Evolutionary conservation across 306 rosid species (phyloP).

Genomic region (Cercis canadensis): DNA sequence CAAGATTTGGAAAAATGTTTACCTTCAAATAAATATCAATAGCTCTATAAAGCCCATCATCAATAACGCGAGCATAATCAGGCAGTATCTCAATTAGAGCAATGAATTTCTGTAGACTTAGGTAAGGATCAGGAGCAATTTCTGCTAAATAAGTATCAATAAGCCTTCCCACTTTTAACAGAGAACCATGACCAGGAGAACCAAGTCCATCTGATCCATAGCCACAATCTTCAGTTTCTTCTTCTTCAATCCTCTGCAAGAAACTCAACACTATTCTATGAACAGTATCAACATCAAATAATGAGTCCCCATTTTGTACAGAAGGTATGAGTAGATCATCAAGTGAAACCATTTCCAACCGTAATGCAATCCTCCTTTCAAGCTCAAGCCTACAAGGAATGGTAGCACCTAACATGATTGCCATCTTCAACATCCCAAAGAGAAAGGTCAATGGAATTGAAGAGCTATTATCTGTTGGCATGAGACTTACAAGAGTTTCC

Average conservation of each 20-base stretch:
- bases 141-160: conserved; percentile 88
- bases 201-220: conserved; percentile 76
- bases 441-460: conserved; percentile 71
- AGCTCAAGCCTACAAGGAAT: conserved; percentile 79
- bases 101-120: conserved; percentile 63
- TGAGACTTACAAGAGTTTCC: conserved; percentile 68
- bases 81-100: conserved; percentile 80
- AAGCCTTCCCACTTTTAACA: conserved; percentile 81
- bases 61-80: conserved; percentile 85
- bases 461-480: conserved; percentile 71
- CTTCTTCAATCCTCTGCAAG: conserved; percentile 77
- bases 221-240: conserved; percentile 72
- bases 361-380: conserved; percentile 73
- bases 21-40: conserved; percentile 86
- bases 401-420: conserved; percentile 69
- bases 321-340: conserved; percentile 89
- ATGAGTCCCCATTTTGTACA: conserved; percentile 59
- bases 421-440: conserved; percentile 82
- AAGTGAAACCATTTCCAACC: conserved; percentile 70
- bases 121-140: conserved; percentile 81
- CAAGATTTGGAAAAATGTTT: conserved; percentile 25
- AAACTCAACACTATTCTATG: conserved; percentile 75
- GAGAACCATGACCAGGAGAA: conserved; percentile 66
- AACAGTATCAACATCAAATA: conserved; percentile 83
- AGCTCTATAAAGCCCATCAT: conserved; percentile 88